Evolutionary conservation across 83 land plant genomes (phyloP), one percentile per base, ranked within the genome.

Genomic region (Picea abies): DNA sequence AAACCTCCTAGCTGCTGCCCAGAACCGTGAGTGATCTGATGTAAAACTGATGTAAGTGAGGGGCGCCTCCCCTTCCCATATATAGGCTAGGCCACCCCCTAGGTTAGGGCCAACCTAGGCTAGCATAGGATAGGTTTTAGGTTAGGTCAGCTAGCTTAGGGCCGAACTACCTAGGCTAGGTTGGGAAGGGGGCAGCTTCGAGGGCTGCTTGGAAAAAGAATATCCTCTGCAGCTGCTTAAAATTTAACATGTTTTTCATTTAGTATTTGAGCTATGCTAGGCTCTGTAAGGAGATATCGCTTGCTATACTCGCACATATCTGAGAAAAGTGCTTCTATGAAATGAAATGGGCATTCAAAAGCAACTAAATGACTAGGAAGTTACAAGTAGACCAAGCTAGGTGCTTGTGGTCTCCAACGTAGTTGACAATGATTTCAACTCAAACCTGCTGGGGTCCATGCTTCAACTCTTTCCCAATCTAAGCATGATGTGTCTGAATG

Each of bases 351-450:
- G 37, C 23, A 67, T 67, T 67, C 14, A 16, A 67, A 67, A 11
- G 37, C 47, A 25, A 32, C 17, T 26, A 29, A 23, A 68, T 68
- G 35, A 14, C 12, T 26, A 32, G 37, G 70, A 4, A 68, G 14
- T 29, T 12, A 15, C 39, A 29, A 23, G 72, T 14, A 32, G 20
- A 15, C 72, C 39, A 68, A 29, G 72, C 72, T 32, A 32, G 35
- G 20, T 68, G 35, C 17, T 10, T 71, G 12, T 5, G 76, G 7
- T 37, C 76, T 37, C 20, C 76, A 71, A 39, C 1, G 6, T 71
- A 20, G n/a, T 71, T 71, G 76, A 22, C n/a, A 67, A 67, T 67
- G 15, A 26, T 67, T 19, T 71, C 41, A 47, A 71, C 76, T 37
- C 23, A 71, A 71, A 39, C 76, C 44, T 39, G 49, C 10, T 41